These are phyloP conservation scores for Pyrenophora teres DNA, from an alignment of 2,329 filamentous ascomycete species.

Conservation along the genomic window DNA sequence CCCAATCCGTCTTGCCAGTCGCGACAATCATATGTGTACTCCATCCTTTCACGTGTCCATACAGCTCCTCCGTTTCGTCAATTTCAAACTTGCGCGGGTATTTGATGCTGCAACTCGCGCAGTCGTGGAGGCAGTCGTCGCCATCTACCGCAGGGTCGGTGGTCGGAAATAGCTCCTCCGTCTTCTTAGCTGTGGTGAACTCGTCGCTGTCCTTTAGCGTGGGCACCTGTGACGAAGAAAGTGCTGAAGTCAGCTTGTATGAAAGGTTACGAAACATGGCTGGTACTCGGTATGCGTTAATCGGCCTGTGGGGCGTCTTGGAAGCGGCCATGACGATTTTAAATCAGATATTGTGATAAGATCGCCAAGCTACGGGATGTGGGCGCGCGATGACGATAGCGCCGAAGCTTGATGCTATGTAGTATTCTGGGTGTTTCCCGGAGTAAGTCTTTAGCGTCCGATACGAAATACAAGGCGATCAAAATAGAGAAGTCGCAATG, in stretches of 20 bases:
- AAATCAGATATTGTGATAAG: constrained; percentile 46
- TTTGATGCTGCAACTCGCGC: constrained; percentile 75
- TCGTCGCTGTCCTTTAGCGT: constrained; percentile 43
- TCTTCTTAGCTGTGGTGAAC: constrained; percentile 55
- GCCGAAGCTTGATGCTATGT: constrained; percentile 5
- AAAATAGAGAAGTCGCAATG: background rate
- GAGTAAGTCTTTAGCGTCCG: constrained; percentile 3
- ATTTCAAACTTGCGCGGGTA: constrained; percentile 77
- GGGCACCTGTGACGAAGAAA: constrained; percentile 39
- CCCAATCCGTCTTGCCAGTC: constrained; percentile 96
- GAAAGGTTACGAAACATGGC: constrained; percentile 45
- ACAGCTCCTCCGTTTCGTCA: constrained; percentile 77
- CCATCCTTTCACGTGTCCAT: constrained; percentile 85
- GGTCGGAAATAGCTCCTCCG: constrained; percentile 69
- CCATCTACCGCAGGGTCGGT: constrained; percentile 80
- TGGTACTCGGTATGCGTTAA: constrained; percentile 45
- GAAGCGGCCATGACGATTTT: constrained; percentile 28
- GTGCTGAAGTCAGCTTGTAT: constrained; percentile 43
- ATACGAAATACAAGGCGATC: background rate
- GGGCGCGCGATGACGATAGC: constrained; percentile 29
- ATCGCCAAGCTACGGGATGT: constrained; percentile 44
- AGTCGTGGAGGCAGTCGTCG: constrained; percentile 87
- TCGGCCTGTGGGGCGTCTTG: constrained; percentile 28
- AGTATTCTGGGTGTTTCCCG: background rate
- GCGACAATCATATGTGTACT: constrained; percentile 88